A percentile compares a stretch with the other conserved stretches of the same genome.
Conservation (phyloP, 2,329 filamentous ascomycete species). For the Monosporascus sp. region DNA sequence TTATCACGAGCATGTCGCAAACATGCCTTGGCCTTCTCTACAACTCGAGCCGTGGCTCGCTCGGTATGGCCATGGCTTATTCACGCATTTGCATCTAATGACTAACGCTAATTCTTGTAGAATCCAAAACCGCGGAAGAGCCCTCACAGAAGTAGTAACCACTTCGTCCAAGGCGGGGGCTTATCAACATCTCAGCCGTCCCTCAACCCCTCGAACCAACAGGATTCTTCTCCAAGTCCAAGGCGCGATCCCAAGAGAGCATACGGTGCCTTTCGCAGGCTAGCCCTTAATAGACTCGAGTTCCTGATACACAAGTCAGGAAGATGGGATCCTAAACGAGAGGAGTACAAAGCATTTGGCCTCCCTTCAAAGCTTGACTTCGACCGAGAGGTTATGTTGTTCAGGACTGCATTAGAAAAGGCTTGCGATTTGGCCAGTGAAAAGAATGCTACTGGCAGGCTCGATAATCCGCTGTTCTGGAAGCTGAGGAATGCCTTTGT, state of each 20-base stretch:
- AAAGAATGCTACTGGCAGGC: conserved; percentile 29
- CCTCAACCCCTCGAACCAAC: too few relatives aligned
- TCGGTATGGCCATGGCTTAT: neutral
- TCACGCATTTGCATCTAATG: neutral
- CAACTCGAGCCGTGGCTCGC: conserved; percentile 8
- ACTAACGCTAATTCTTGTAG: neutral
- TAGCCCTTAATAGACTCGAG: conserved; percentile 27
- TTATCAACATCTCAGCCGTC: too few relatives aligned
- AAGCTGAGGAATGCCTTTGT: conserved; percentile 57
- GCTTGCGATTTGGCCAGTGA: conserved; percentile 39
- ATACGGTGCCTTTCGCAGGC: conserved; percentile 18
- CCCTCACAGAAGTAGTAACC: too few relatives aligned
- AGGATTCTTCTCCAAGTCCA: too few relatives aligned
- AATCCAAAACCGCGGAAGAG: neutral
- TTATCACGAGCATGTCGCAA: conserved; percentile 4
- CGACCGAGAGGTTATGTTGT: conserved; percentile 38
- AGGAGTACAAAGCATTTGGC: conserved; percentile 29
- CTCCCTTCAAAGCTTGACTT: conserved; percentile 35
- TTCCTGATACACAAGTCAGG: conserved; percentile 25
- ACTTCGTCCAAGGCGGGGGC: too few relatives aligned
- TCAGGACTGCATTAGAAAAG: conserved; percentile 38
- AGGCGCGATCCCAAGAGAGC: conserved; percentile 8
- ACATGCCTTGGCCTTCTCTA: conserved; percentile 23
- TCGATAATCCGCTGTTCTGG: conserved; percentile 51
- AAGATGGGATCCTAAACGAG: conserved; percentile 16